Evolutionary conservation across 768 basidiomycete species (phyloP).

Genomic region (Termitomyces sp.): DNA sequence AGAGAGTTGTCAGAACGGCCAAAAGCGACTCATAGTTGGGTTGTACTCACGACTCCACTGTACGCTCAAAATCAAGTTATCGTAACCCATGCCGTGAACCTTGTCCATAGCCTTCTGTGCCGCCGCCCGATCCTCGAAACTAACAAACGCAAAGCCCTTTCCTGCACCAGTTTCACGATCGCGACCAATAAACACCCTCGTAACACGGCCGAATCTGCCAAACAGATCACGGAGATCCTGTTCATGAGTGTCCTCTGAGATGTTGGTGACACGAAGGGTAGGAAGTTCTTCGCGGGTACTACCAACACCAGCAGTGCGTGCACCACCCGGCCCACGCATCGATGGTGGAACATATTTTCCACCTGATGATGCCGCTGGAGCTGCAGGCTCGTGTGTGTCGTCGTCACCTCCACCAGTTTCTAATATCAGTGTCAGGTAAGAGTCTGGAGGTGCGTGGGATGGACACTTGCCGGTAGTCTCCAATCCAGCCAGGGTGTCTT

Average conservation of each 20-base stretch:
- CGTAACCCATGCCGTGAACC: constrained; percentile 87
- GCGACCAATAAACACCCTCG: constrained; percentile 88
- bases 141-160: constrained; percentile 97
- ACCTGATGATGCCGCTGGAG: constrained; percentile 36
- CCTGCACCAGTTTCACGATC: constrained; percentile 93
- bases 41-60: constrained; percentile 57
- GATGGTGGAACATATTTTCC: constrained; percentile 95
- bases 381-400: constrained; percentile 27
- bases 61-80: constrained; percentile 76
- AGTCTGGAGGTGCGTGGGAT: neutral
- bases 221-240: constrained; percentile 92
- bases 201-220: constrained; percentile 76
- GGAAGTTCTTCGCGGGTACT: constrained; percentile 84
- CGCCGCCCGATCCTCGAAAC: constrained; percentile 75
- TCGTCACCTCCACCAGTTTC: constrained; percentile 32
- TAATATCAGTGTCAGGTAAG: constrained; percentile 1
- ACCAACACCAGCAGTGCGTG: constrained; percentile 60
- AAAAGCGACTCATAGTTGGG: neutral
- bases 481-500: constrained; percentile 81
- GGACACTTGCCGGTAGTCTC: constrained; percentile 46
- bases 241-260: constrained; percentile 93
- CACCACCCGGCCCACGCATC: constrained; percentile 63
- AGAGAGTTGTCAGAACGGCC: neutral
- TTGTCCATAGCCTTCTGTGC: constrained; percentile 91
- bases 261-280: constrained; percentile 94